These are phyloP conservation scores for Arachis stenosperma DNA, from an alignment of 306 rosid genomes.

Conservation along the genomic window DNA sequence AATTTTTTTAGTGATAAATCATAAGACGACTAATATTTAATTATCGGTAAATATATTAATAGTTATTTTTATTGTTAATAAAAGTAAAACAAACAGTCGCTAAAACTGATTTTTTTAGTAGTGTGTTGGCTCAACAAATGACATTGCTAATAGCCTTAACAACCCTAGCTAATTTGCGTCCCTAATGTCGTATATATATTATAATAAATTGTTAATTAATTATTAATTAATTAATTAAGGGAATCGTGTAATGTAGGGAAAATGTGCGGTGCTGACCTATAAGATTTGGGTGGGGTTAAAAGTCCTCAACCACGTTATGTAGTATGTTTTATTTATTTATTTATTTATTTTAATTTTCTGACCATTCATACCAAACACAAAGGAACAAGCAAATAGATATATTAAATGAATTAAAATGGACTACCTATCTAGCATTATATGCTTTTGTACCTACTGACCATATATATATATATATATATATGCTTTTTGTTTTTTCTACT, in stretches of 20 bases:
- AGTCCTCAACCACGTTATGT: background rate
- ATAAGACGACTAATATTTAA: no score
- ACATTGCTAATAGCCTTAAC: conserved; percentile 15
- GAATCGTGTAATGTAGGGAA: background rate
- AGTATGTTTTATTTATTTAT: no score
- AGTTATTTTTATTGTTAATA: no score
- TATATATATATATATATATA: background rate
- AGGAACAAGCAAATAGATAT: conserved; percentile 20
- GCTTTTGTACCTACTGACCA: background rate
- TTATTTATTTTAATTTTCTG: background rate
- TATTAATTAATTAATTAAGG: background rate
- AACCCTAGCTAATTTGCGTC: conserved; percentile 15
- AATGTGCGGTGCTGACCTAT: background rate
- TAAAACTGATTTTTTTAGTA: no score
- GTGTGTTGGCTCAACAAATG: conserved; percentile 28
- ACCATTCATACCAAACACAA: conserved; percentile 24
- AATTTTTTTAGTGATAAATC: no score
- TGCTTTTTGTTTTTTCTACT: background rate
- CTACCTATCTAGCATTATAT: background rate
- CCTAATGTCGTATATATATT: background rate
- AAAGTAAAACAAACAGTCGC: no score
- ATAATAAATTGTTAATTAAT: no score
- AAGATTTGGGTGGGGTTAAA: background rate
- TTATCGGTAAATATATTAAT: no score
- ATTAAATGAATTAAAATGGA: background rate